phyloP scores from a whole-genome alignment of 2,329 filamentous ascomycete species.

The Fusarium subtropicale region DNA sequence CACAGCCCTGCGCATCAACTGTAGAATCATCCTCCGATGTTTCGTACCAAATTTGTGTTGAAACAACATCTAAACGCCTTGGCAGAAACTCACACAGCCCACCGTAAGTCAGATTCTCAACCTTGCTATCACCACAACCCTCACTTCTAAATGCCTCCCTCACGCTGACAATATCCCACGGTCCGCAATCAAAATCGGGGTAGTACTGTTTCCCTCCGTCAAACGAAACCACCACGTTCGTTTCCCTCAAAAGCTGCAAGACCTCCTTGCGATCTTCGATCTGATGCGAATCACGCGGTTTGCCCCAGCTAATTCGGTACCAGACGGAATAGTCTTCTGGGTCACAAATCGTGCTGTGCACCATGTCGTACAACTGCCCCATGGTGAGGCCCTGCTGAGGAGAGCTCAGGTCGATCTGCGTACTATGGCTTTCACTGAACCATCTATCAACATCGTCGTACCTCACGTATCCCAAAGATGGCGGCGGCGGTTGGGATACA shows the following conservation, averaged over 20 bases:
- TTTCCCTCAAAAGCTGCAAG: slow-evolving; percentile 9
- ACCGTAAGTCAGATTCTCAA: slow-evolving; percentile 2
- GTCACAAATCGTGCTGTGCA: slow-evolving; percentile 20
- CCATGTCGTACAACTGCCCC: slow-evolving; percentile 37
- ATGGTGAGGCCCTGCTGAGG: slow-evolving; percentile 23
- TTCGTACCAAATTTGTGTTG: slow-evolving; percentile 15
- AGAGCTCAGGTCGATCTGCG: slow-evolving; percentile 3
- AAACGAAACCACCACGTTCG: slow-evolving; percentile 28
- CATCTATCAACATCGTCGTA: slow-evolving; percentile 19
- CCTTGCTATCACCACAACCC: neutral
- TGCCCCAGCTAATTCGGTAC: slow-evolving; percentile 28
- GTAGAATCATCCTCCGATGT: slow-evolving; percentile 19
- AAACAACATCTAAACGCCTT: slow-evolving; percentile 11
- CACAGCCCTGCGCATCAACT: slow-evolving; percentile 20
- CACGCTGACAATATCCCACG: slow-evolving; percentile 17
- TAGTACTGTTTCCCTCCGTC: neutral
- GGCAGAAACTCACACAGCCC: slow-evolving; percentile 15
- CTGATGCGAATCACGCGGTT: neutral
- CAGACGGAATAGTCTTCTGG: slow-evolving; percentile 10
- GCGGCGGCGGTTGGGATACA: slow-evolving; percentile 42
- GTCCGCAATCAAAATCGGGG: slow-evolving; percentile 18
- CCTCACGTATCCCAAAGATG: slow-evolving; percentile 32
- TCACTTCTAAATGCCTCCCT: slow-evolving; percentile 14
- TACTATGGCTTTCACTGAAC: slow-evolving; percentile 19
- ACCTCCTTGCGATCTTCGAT: slow-evolving; percentile 12